phyloP scores from a whole-genome alignment of 73 alveolate species.

The Stentor roeselii region DNA sequence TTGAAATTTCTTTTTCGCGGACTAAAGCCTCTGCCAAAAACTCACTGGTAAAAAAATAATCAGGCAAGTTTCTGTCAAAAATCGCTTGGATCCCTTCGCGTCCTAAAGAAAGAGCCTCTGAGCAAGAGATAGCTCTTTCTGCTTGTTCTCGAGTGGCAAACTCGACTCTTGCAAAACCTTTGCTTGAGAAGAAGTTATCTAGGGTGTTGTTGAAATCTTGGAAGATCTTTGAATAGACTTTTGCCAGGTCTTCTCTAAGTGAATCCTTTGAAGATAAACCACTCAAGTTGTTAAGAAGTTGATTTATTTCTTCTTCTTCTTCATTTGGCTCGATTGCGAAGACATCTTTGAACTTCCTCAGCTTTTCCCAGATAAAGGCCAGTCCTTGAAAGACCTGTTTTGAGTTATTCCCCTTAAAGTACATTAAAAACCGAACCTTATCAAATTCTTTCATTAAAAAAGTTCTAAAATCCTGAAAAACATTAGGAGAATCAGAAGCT shows the following conservation, averaged over 20 bases:
- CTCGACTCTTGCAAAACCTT: not conserved
- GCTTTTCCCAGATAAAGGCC: not conserved
- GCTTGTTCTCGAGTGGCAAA: slow-evolving; percentile 15
- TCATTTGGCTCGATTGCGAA: not conserved
- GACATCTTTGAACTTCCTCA: not conserved
- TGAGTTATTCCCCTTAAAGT: not conserved
- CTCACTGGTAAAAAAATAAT: not conserved
- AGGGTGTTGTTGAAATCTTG: not conserved
- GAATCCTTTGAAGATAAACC: not conserved
- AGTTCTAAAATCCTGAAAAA: not conserved
- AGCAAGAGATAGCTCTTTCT: slow-evolving; percentile 1
- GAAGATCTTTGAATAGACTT: not conserved
- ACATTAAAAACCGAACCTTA: not conserved
- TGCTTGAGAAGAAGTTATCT: not conserved
- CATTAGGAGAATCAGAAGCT: not conserved
- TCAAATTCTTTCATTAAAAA: not conserved
- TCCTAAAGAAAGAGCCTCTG: not conserved
- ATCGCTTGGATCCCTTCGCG: not conserved
- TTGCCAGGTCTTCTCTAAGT: not conserved
- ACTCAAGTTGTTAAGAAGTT: not conserved
- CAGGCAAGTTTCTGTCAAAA: slow-evolving; percentile 24
- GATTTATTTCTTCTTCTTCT: not conserved
- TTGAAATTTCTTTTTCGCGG: not conserved
- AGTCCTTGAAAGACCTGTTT: not conserved
- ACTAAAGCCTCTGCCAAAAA: not conserved